Conservation (phyloP, 2,329 filamentous ascomycete genomes). For the Pyrenochaeta sp. region DNA sequence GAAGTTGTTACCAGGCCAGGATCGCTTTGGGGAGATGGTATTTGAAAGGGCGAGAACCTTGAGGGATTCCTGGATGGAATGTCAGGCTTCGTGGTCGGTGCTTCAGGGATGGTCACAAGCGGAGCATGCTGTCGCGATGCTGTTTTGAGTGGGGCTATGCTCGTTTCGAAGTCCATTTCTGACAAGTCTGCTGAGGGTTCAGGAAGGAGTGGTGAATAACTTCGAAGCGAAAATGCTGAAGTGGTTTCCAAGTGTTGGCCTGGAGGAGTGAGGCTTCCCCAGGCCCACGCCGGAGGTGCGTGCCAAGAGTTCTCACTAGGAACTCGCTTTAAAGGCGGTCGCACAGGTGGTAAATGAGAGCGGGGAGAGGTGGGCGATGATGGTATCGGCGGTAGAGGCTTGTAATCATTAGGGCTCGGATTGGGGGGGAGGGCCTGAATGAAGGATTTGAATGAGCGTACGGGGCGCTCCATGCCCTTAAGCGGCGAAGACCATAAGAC, state of each 20-base stretch:
- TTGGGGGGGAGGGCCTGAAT: constrained; percentile 30
- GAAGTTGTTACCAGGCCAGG: too few species aligned
- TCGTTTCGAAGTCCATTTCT: constrained; percentile 19
- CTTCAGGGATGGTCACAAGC: too few species aligned
- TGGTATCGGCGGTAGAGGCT: constrained; percentile 37
- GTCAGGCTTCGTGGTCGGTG: too few species aligned
- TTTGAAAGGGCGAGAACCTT: too few species aligned
- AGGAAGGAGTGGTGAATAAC: constrained; percentile 37
- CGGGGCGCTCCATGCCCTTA: constrained; percentile 42
- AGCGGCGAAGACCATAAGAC: constrained; percentile 34
- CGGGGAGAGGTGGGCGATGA: constrained; percentile 8
- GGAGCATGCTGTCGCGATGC: too few species aligned
- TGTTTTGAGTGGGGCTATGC: constrained; percentile 12
- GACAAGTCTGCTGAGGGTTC: constrained; percentile 34
- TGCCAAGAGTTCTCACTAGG: constrained; percentile 31
- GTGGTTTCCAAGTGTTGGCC: constrained; percentile 7
- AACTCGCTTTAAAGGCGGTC: constrained; percentile 4
- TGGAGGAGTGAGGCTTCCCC: constrained; percentile 1
- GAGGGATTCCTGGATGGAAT: too few species aligned
- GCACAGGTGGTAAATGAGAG: constrained; percentile 3
- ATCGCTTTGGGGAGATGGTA: too few species aligned
- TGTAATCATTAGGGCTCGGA: constrained; percentile 22
- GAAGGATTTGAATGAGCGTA: constrained; percentile 43
- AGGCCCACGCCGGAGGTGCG: constrained; percentile 36
- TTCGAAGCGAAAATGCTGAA: constrained; percentile 14